Base-by-base conservation (phyloP, 306 rosid species). In the Dalbergia oliveri region DNA sequence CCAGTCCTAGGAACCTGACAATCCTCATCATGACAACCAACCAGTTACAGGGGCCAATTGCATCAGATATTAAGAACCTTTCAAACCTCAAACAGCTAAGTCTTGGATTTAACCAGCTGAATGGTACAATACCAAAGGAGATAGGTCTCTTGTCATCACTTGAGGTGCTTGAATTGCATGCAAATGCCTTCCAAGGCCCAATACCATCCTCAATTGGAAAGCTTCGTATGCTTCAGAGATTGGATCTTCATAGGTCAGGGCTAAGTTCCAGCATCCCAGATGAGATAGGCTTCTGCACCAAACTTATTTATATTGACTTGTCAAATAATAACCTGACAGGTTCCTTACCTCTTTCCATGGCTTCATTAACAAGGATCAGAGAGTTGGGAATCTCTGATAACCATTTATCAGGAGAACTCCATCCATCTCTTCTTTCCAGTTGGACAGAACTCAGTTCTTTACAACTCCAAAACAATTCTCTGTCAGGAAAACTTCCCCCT, bases 341-440 rank as follows among this genome's bases (percentile, higher is more conserved):
- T 50, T 35, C 83, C 19, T 70, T 79, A 72, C 83, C 83, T 61
- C 72, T 70, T 79, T 79, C 83, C 72, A 61, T 79, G 78, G 66
- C 83, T 43, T 79, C 83, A 61, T 72, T 79, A 62, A 79, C 66
- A 37, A 79, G 57, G 45, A 51, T 79, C 4, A 71, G 19, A 62
- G 72, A 62, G 14, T 49, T 79, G 66, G 83, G 65, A 62, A 23
- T 79, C 37, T 79, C 78, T 50, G 11, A 6, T 37, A 79, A 62
- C 65, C n/a, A 35, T 34, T 37, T 79, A 49, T 71, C 83, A 1
- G 83, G 83, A 37, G 83, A 72, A 51, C 66, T 79, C 5, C 54
- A 79, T 62, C 66, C 83, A n/a, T 71, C 65, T 62, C 83, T 79
- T 33, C 49, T 79, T 15, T 79, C 83, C 57, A 63, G 18, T 71